Evolutionary conservation across 345 rosid genomes (phyloP).

Genomic region (Trapa incisa): DNA sequence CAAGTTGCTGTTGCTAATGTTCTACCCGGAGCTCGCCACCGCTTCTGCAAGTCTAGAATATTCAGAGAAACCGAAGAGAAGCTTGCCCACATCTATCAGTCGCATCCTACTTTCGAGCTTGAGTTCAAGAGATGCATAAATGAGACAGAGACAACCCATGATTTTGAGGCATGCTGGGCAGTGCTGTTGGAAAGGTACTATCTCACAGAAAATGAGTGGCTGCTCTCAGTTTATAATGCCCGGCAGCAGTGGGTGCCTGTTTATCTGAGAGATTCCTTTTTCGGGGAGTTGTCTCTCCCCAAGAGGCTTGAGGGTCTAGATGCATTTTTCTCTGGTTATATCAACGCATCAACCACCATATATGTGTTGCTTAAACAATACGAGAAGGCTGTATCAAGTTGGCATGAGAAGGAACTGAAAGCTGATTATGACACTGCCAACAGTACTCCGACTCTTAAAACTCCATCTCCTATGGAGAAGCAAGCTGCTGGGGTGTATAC

Average conservation of each 20-base stretch:
- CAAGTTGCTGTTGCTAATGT: constrained; percentile 50
- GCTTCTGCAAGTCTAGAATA: constrained; percentile 42
- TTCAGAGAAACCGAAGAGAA: constrained; percentile 53
- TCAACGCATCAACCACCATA: constrained; percentile 49
- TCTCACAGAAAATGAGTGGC: constrained; percentile 52
- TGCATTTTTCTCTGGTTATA: constrained; percentile 47
- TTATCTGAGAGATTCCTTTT: constrained; percentile 46
- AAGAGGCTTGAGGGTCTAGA: constrained; percentile 25
- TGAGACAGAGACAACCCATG: constrained; percentile 35
- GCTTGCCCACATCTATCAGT: constrained; percentile 37
- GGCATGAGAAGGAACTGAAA: constrained; percentile 67
- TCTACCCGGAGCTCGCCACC: constrained; percentile 42
- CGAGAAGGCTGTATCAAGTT: constrained; percentile 50
- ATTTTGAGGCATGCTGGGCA: constrained; percentile 62
- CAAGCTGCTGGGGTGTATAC: constrained; percentile 65
- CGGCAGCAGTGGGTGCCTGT: constrained; percentile 74
- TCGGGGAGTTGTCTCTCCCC: constrained; percentile 35
- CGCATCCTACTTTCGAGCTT: constrained; percentile 49
- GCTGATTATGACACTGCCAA: constrained; percentile 59
- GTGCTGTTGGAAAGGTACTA: constrained; percentile 38
- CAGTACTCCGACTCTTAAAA: constrained; percentile 43
- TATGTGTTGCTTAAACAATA: constrained; percentile 41
- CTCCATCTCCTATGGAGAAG: constrained; percentile 76
- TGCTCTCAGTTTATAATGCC: constrained; percentile 44
- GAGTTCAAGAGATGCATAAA: constrained; percentile 51